phyloP scores from a whole-genome alignment of 2,329 filamentous ascomycete genomes.

The Fusarium hostae region DNA sequence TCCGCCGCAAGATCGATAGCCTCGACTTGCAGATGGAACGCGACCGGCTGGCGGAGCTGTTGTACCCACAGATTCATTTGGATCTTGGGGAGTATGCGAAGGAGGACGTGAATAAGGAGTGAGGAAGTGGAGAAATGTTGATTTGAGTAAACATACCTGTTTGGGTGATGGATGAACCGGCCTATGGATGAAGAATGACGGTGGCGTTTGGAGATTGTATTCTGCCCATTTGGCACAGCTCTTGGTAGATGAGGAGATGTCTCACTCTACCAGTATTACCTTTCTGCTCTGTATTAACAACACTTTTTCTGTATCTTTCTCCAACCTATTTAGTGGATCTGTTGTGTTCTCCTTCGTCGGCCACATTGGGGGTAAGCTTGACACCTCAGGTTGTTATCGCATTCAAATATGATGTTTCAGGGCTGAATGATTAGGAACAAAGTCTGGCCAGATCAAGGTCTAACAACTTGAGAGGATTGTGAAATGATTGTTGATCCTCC shows the following conservation, averaged over 20 bases:
- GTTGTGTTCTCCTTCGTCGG: too few species aligned
- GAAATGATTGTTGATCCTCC: too few species aligned
- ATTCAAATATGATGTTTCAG: too few species aligned
- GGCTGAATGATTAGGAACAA: too few species aligned
- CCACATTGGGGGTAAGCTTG: too few species aligned
- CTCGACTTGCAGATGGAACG: not conserved
- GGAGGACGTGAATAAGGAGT: not conserved
- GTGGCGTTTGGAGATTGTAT: not conserved
- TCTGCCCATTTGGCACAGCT: not conserved
- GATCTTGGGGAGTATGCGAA: too few species aligned
- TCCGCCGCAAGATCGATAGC: not conserved
- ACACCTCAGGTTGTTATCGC: too few species aligned
- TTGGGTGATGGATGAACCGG: too few species aligned
- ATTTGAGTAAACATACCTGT: rapidly evolving
- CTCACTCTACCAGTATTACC: not conserved
- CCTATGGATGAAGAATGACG: not conserved
- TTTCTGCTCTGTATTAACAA: not conserved
- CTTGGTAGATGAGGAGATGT: not conserved
- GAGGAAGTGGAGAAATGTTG: not conserved
- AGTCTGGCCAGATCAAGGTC: too few species aligned
- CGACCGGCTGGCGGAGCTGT: rapidly evolving
- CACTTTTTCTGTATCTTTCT: rapidly evolving
- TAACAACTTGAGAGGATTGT: too few species aligned
- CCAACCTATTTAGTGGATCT: rapidly evolving
- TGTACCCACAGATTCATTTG: not conserved